Conservation (phyloP, 352 stramenopile genomes). For the Phytophthora litchii region DNA sequence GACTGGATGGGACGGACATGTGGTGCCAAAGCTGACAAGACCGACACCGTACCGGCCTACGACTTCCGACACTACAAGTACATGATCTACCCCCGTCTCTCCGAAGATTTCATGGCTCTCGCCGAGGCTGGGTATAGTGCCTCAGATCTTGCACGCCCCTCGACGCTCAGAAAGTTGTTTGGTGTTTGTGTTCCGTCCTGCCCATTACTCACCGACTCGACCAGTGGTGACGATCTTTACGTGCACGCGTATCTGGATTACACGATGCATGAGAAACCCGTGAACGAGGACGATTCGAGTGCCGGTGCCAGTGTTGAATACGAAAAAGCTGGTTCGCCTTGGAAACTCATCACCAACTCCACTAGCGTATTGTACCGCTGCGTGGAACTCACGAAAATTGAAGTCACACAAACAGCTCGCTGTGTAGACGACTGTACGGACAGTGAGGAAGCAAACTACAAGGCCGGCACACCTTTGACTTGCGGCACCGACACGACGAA, state of each 20-base stretch:
- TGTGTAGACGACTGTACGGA: conserved; percentile 71
- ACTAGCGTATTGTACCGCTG: conserved; percentile 73
- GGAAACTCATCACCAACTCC: conserved; percentile 66
- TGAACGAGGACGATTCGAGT: conserved; percentile 40
- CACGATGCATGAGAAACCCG: conserved; percentile 28
- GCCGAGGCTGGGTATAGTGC: conserved; percentile 12
- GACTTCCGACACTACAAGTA: conserved; percentile 72
- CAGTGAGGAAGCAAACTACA: conserved; percentile 45
- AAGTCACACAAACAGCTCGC: conserved; percentile 46
- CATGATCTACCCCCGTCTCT: conserved; percentile 72
- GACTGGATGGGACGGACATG: conserved; percentile 79
- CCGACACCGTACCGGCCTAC: conserved; percentile 54
- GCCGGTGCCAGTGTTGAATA: conserved; percentile 49
- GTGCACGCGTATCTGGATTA: conserved; percentile 75
- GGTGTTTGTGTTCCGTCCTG: conserved; percentile 56
- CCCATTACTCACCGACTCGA: conserved; percentile 49
- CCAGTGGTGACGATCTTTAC: conserved; percentile 37
- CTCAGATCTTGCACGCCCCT: conserved; percentile 26
- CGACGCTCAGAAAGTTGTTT: conserved; percentile 54
- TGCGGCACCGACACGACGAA: conserved; percentile 48
- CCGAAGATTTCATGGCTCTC: conserved; percentile 57
- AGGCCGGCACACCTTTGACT: conserved; percentile 24
- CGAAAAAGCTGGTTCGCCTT: conserved; percentile 59
- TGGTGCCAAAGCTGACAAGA: conserved; percentile 54
- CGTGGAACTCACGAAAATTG: conserved; percentile 64